Conservation (phyloP, 2,329 filamentous ascomycete genomes). For the Madurella fahalii region DNA sequence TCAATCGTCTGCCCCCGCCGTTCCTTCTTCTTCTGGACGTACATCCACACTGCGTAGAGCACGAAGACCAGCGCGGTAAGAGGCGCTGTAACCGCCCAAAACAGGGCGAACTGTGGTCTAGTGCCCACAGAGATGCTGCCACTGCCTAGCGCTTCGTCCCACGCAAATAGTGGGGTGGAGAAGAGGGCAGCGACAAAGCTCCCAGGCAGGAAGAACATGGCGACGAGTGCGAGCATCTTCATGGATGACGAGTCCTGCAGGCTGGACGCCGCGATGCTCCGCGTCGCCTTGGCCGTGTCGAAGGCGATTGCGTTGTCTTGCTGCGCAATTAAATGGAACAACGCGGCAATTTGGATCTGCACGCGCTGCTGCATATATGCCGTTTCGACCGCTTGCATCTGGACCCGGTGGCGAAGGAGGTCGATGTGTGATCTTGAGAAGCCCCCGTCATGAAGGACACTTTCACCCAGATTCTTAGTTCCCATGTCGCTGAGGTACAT, state of each 20-base stretch:
- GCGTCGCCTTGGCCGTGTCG: conserved; percentile 27
- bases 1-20: not conserved
- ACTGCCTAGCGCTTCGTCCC: conserved; percentile 5
- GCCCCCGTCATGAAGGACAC: not conserved
- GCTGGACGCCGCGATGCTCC: conserved; percentile 34
- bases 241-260: conserved; percentile 41
- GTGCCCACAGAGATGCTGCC: conserved; percentile 30
- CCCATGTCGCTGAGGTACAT: too few species aligned
- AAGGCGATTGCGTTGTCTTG: conserved; percentile 36
- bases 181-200: conserved; percentile 42
- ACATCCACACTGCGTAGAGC: conserved; percentile 34
- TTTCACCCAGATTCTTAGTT: too few species aligned
- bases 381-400: conserved; percentile 36
- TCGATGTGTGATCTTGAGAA: conserved; percentile 14
- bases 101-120: conserved; percentile 37
- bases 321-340: conserved; percentile 38
- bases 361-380: conserved; percentile 36
- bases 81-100: conserved; percentile 39
- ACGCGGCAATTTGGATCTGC: conserved; percentile 38
- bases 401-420: conserved; percentile 31
- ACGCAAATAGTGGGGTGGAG: conserved; percentile 25
- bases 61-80: conserved; percentile 35
- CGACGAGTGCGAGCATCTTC: conserved; percentile 41
- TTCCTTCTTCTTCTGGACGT: conserved; percentile 25
- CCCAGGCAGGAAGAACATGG: conserved; percentile 42